A percentile compares a stretch with the other conserved stretches of the same genome.
phyloP scores from a whole-genome alignment of 768 basidiomycete species.

The Leccinum subgranulosum region DNA sequence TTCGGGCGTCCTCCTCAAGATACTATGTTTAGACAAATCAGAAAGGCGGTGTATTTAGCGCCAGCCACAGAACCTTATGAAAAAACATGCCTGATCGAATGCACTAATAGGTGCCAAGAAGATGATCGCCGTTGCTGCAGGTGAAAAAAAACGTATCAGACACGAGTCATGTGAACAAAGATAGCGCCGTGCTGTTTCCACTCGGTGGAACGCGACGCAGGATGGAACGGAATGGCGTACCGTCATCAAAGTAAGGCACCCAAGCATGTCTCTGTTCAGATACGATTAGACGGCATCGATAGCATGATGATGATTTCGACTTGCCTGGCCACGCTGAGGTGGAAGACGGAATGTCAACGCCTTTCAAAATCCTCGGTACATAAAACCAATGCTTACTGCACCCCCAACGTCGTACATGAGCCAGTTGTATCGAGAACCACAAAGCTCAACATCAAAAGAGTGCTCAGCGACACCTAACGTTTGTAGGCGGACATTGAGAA shows the following conservation, averaged over 20 bases:
- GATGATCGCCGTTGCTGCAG: constrained; percentile 74
- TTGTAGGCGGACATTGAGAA: constrained; percentile 76
- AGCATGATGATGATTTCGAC: constrained; percentile 17
- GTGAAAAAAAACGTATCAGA: constrained; percentile 6
- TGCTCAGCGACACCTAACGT: constrained; percentile 80
- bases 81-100: constrained; percentile 67
- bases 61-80: background rate
- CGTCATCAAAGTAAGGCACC: constrained; percentile 85
- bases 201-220: constrained; percentile 4
- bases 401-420: constrained; percentile 83
- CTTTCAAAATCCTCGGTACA: background rate
- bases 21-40: constrained; percentile 44
- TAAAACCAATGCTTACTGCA: constrained; percentile 47
- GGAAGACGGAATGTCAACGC: constrained; percentile 8
- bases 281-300: constrained; percentile 14
- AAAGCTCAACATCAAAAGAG: constrained; percentile 62
- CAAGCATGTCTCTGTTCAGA: constrained; percentile 64
- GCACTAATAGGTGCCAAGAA: constrained; percentile 85
- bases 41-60: constrained; percentile 11
- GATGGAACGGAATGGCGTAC: constrained; percentile 37
- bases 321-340: constrained; percentile 58
- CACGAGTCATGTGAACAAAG: constrained; percentile 7
- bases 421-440: constrained; percentile 67
- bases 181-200: constrained; percentile 19
- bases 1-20: constrained; percentile 75